phyloP scores from a whole-genome alignment of 192 early-diverging fungal species.

The Coemansia interrupta region DNA sequence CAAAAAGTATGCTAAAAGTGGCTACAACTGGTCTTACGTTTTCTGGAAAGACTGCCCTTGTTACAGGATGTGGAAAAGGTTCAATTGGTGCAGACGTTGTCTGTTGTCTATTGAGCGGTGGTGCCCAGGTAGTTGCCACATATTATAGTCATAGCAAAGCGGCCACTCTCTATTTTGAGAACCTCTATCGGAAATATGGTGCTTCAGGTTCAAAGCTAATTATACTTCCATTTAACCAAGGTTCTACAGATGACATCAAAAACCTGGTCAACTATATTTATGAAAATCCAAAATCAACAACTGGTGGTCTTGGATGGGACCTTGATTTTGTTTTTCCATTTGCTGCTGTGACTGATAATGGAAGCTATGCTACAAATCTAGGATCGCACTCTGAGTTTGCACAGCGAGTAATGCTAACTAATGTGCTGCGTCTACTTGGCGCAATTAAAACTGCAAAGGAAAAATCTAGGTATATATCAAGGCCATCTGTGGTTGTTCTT shows the following conservation, averaged over 20 bases:
- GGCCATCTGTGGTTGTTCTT: constrained; percentile 81
- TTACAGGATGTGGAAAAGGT: constrained; percentile 86
- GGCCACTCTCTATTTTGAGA: constrained; percentile 80
- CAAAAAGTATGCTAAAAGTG: constrained; percentile 66
- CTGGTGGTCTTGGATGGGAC: constrained; percentile 72
- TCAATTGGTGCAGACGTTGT: constrained; percentile 91
- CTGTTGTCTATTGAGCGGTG: constrained; percentile 84
- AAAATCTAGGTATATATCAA: constrained; percentile 64
- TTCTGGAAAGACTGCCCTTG: constrained; percentile 73
- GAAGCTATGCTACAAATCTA: constrained; percentile 74
- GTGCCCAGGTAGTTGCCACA: constrained; percentile 86
- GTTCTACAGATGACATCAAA: constrained; percentile 76
- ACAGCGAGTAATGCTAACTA: constrained; percentile 91
- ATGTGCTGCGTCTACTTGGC: constrained; percentile 80
- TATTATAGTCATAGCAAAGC: constrained; percentile 75
- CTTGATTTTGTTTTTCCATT: constrained; percentile 91
- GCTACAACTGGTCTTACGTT: constrained; percentile 78
- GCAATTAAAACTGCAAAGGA: constrained; percentile 83
- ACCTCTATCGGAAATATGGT: constrained; percentile 81
- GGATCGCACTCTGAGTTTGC: constrained; percentile 81
- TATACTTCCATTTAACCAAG: constrained; percentile 95
- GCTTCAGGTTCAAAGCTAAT: constrained; percentile 79
- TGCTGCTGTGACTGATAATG: constrained; percentile 84
- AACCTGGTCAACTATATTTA: constrained; percentile 82
- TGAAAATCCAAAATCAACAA: constrained; percentile 47